These are phyloP conservation scores for Typha latifolia DNA, from an alignment of 176 grass and related monocot genomes.

Conservation along the genomic window DNA sequence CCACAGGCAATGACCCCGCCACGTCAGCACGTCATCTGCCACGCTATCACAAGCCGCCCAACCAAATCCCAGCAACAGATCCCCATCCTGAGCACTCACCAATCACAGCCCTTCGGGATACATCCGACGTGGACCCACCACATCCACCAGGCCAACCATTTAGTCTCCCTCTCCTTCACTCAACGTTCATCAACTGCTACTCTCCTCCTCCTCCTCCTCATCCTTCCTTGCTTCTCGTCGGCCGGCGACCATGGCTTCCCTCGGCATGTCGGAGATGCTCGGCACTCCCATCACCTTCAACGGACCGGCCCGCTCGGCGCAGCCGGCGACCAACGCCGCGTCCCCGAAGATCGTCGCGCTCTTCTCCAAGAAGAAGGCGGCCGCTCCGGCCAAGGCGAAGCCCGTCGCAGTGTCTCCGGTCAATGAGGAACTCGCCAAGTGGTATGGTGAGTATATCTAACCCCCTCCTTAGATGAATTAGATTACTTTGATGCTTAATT, in stretches of 20 bases:
- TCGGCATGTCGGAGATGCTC: conserved; percentile 51
- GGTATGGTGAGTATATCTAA: conserved; percentile 56
- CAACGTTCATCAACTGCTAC: conserved; percentile 4
- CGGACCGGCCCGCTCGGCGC: conserved; percentile 25
- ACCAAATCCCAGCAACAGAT: conserved; percentile 58
- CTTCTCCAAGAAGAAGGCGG: conserved; percentile 52
- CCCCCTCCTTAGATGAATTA: too few relatives aligned
- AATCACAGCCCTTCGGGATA: conserved; percentile 45
- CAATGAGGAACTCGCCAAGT: conserved; percentile 84
- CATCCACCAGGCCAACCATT: conserved; percentile 66
- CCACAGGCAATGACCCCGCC: conserved; percentile 24
- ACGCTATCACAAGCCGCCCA: conserved; percentile 40
- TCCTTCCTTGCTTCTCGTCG: background rate
- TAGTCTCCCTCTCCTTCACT: conserved; percentile 37
- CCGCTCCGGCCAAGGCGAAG: conserved; percentile 47
- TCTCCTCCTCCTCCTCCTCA: background rate
- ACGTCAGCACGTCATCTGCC: conserved; percentile 52
- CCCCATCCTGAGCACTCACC: conserved; percentile 21
- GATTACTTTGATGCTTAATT: too few relatives aligned
- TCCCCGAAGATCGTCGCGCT: conserved; percentile 63
- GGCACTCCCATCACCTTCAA: conserved; percentile 38
- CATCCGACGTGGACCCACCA: conserved; percentile 52
- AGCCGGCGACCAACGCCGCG: conserved; percentile 4
- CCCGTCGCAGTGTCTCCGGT: conserved; percentile 13
- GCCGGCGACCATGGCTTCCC: conserved; percentile 8